phyloP scores from a whole-genome alignment of 1,284 basidiomycete genomes.

The Moniliella sp. region DNA sequence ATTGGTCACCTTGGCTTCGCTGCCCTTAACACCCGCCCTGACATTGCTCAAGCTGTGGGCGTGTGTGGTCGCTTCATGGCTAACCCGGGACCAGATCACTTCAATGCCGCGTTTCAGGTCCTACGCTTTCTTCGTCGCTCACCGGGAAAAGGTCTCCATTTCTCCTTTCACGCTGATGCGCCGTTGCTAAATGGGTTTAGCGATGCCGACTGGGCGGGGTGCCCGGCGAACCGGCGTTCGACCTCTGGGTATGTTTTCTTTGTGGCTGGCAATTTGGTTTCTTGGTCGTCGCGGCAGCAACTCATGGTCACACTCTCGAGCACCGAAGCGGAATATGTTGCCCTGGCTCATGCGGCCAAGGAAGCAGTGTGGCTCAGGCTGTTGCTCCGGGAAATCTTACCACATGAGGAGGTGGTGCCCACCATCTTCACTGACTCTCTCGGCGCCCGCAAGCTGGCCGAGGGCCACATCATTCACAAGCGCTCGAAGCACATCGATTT shows the following conservation, averaged over 20 bases:
- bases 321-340: not conserved
- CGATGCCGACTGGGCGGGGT: too few species aligned
- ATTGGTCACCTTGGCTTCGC: slow-evolving; percentile 38
- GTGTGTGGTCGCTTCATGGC: slow-evolving; percentile 29
- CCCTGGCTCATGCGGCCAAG: not conserved
- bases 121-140: slow-evolving; percentile 37
- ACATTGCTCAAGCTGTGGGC: slow-evolving; percentile 36
- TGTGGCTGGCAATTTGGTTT: not conserved
- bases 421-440: not conserved
- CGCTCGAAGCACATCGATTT: not conserved
- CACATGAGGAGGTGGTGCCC: not conserved
- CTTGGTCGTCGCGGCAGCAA: not conserved
- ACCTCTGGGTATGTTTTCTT: not conserved
- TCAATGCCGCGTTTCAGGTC: slow-evolving; percentile 35
- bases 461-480: not conserved
- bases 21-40: slow-evolving; percentile 34
- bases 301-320: not conserved
- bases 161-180: too few species aligned
- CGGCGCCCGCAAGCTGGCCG: not conserved
- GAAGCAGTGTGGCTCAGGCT: not conserved
- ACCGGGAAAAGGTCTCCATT: too few species aligned
- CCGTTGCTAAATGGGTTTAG: too few species aligned
- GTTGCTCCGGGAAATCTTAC: not conserved
- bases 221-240: too few species aligned
- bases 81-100: slow-evolving; percentile 32